phyloP scores from a whole-genome alignment of 129 eudicot species.

The Artemisia annua region DNA sequence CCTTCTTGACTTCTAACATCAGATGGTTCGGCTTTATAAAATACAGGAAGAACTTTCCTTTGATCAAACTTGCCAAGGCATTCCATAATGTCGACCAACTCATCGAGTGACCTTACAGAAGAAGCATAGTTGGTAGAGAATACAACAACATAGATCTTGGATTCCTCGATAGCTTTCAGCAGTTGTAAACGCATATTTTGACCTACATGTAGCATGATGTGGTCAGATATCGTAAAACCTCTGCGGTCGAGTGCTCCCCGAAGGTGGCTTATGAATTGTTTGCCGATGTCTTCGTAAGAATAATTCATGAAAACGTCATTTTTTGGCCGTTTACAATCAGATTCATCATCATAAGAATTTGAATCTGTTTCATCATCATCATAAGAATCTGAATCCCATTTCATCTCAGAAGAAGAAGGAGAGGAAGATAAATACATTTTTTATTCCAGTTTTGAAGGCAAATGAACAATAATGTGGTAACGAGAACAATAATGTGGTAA shows the following conservation, averaged over 20 bases:
- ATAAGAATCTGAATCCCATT: too few species aligned
- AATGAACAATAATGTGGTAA: too few species aligned
- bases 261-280: slow-evolving; percentile 28
- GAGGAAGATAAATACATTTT: too few species aligned
- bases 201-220: slow-evolving; percentile 5
- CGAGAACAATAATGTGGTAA: too few species aligned
- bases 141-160: slow-evolving; percentile 22
- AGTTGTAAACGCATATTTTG: neutral
- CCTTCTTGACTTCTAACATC: neutral
- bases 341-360: neutral
- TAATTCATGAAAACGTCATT: slow-evolving; percentile 12
- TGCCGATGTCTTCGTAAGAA: slow-evolving; percentile 15
- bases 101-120: slow-evolving; percentile 1
- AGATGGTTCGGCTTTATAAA: neutral
- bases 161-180: slow-evolving; percentile 14
- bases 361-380: too few species aligned
- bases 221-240: slow-evolving; percentile 17
- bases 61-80: neutral
- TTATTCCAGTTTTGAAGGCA: too few species aligned
- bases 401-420: too few species aligned
- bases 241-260: neutral
- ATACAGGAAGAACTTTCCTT: neutral
- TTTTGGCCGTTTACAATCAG: neutral
- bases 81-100: neutral
- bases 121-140: slow-evolving; percentile 19